These are phyloP conservation scores for Cryphonectria japonica DNA, from an alignment of 2,329 filamentous ascomycete genomes.

Conservation along the genomic window DNA sequence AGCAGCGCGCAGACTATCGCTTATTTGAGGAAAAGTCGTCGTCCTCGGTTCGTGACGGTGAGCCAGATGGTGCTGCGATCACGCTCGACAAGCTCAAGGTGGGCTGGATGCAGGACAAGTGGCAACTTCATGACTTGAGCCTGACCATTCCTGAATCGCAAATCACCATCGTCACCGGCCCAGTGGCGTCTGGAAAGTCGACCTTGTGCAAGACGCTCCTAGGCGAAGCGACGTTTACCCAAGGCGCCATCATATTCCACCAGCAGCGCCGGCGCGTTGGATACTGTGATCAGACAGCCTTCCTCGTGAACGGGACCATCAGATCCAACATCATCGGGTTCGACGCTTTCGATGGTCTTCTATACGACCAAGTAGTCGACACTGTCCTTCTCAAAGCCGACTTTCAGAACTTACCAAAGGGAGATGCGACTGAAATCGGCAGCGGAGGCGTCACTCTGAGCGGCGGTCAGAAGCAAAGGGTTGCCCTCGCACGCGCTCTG, in stretches of 20 bases:
- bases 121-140: conserved; percentile 32
- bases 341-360: conserved; percentile 35
- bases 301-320: conserved; percentile 41
- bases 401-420: conserved; percentile 38
- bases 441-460: conserved; percentile 47
- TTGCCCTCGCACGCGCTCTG: conserved; percentile 29
- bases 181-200: conserved; percentile 44
- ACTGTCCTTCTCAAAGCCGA: conserved; percentile 41
- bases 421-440: conserved; percentile 45
- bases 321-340: conserved; percentile 45
- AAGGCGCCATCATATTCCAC: conserved; percentile 15
- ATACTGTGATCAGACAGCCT: conserved; percentile 36
- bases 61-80: conserved; percentile 8
- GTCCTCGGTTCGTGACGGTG: not conserved
- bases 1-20: conserved; percentile 23
- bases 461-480: conserved; percentile 46
- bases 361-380: conserved; percentile 42
- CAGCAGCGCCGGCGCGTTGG: conserved; percentile 30
- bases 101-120: conserved; percentile 34
- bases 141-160: conserved; percentile 27
- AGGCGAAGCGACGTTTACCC: conserved; percentile 34
- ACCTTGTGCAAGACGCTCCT: conserved; percentile 43
- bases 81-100: conserved; percentile 29
- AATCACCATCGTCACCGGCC: conserved; percentile 43
- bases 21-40: not conserved